Evolutionary conservation across 768 basidiomycete species (phyloP).

Genomic region (Lactarius indigo): DNA sequence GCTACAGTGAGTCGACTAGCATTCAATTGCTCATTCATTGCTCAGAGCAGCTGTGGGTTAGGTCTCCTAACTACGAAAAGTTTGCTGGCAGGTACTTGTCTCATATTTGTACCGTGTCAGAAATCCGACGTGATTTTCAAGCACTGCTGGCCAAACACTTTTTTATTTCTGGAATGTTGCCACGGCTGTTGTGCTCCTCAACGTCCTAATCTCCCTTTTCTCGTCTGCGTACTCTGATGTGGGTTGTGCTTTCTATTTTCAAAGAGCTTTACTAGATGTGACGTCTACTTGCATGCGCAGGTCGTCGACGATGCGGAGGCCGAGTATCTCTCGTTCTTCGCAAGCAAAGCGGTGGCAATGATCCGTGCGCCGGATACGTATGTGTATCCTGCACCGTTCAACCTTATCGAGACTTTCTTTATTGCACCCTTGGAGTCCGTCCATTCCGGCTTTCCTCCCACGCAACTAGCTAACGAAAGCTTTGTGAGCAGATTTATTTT

Average conservation of each 20-base stretch:
- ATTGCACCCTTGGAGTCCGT: slow-evolving; percentile 85
- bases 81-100: slow-evolving; percentile 22
- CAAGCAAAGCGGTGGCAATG: slow-evolving; percentile 80
- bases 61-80: slow-evolving; percentile 12
- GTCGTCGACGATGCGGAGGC: slow-evolving; percentile 83
- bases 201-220: slow-evolving; percentile 94
- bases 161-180: slow-evolving; percentile 88
- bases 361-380: slow-evolving; percentile 82
- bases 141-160: slow-evolving; percentile 57
- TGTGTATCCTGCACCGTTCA: slow-evolving; percentile 91
- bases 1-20: slow-evolving; percentile 53
- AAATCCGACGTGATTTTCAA: slow-evolving; percentile 26
- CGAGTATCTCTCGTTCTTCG: slow-evolving; percentile 88
- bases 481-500: slow-evolving; percentile 9
- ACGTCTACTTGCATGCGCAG: slow-evolving; percentile 37
- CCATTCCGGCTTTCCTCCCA: neutral
- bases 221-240: slow-evolving; percentile 90
- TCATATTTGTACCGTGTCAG: neutral
- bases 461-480: neutral
- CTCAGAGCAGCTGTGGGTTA: neutral
- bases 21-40: neutral
- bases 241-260: slow-evolving; percentile 27
- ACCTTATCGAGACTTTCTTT: slow-evolving; percentile 75
- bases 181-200: slow-evolving; percentile 81
- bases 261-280: neutral